Conservation (phyloP, 2,329 filamentous ascomycete genomes). For the Aspergillus terreus region DNA sequence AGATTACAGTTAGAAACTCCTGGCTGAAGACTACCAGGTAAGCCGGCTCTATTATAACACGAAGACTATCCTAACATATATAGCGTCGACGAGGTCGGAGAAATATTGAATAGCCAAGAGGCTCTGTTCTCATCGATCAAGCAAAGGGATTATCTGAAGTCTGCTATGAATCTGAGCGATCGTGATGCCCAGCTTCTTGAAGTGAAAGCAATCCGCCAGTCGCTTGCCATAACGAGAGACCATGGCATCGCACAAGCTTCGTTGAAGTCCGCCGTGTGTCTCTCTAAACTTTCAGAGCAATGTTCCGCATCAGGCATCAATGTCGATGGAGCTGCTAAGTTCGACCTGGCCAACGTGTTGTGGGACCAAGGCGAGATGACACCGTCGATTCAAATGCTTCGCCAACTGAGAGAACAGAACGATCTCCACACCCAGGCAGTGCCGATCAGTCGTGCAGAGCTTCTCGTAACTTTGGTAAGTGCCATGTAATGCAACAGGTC, state of each 20-base stretch:
- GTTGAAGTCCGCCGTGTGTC: constrained; percentile 74
- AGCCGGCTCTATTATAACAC: constrained; percentile 27
- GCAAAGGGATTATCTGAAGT: constrained; percentile 62
- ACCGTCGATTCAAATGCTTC: constrained; percentile 83
- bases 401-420: constrained; percentile 62
- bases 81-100: constrained; percentile 62
- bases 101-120: constrained; percentile 77
- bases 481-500: background rate
- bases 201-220: constrained; percentile 70
- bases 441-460: constrained; percentile 67
- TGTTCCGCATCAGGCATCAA: constrained; percentile 69
- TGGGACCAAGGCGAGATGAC: constrained; percentile 93
- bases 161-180: constrained; percentile 57
- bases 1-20: constrained; percentile 61
- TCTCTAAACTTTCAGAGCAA: constrained; percentile 71
- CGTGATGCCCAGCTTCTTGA: constrained; percentile 67
- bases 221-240: constrained; percentile 70
- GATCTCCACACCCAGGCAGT: constrained; percentile 67
- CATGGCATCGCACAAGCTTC: constrained; percentile 84
- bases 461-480: constrained; percentile 74
- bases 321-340: constrained; percentile 70
- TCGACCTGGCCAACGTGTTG: constrained; percentile 82
- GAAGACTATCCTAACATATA: constrained; percentile 12
- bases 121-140: constrained; percentile 78
- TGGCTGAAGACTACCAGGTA: constrained; percentile 85